Evolutionary conservation across 2,329 filamentous ascomycete genomes (phyloP), one percentile per base, ranked within the genome.

Genomic region (Diaporthe sp.): DNA sequence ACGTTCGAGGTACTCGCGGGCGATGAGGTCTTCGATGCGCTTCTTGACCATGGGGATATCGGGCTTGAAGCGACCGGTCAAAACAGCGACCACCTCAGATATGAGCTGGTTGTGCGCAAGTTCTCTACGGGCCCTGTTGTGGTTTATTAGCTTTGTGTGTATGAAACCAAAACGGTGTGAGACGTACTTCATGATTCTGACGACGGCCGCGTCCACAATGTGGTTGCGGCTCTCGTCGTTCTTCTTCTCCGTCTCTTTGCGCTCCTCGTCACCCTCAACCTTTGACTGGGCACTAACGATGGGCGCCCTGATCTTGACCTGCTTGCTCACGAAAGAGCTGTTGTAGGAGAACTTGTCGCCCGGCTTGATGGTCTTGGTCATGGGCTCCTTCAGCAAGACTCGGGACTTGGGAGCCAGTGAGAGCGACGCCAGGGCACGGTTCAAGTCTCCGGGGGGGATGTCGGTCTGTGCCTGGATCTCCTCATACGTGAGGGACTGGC

Each of bases 281-380:
- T 95, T 97, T 82, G 95, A 97, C 25, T 93, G 90, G 1, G 92
- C 91, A 68, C 91, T 94, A 79, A 98, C 94, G 7, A 97, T 93
- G 31, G 95, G 95, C 28, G 97, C 94, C 84, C 98, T 98, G 85
- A 98, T 95, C 83, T 94, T 95, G 80, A 97, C 90, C 68, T 94
- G 92, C 82, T 95, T 95, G 85, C 94, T 96, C 65, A 91, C 88
- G 84, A 98, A 98, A 19, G 91, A 88, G 44, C 92, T 87, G 82
- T 98, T 98, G 87, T 96, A 98, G 12, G 86, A 89, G 83, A 98
- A 98, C 37, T 86, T 89, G 83, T 98, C 96, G 0, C 91, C 91
- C 0, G 91, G 84, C 79, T 94, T 96, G 77, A 97, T 89, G 2
- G 92, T 90, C 83, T 96, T 97, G 78, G 90, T 93, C 84, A 92